Percentiles rank a stretch among this genome's conserved stretches.
Conservation (phyloP, 805 yeast species). For the Cyberlindnera euphorbiiphila region DNA sequence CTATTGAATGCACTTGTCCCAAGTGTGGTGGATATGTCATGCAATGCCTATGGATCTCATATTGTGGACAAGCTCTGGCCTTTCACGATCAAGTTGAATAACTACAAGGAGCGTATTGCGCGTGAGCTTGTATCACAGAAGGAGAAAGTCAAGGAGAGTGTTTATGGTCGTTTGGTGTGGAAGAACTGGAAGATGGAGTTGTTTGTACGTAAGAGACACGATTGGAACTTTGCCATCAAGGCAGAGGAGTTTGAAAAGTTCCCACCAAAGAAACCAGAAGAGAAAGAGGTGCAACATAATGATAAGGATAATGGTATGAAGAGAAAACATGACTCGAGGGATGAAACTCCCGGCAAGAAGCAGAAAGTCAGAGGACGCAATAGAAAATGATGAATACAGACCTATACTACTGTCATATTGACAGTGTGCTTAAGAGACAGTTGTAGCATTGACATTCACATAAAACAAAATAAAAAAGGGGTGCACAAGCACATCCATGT, state of each 20-base stretch:
- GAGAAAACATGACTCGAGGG: constrained; percentile 10
- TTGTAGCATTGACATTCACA: too few species aligned
- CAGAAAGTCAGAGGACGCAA: constrained; percentile 29
- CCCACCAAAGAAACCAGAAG: constrained; percentile 31
- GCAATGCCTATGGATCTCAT: constrained; percentile 90
- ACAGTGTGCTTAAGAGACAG: too few species aligned
- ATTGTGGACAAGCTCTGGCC: constrained; percentile 81
- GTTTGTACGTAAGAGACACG: constrained; percentile 66
- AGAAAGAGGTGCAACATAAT: constrained; percentile 7
- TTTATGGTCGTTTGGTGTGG: constrained; percentile 91
- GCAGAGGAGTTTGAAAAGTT: constrained; percentile 43
- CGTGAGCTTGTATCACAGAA: constrained; percentile 54
- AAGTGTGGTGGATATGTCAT: constrained; percentile 56
- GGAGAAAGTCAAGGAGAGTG: constrained; percentile 74
- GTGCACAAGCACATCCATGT: neutral
- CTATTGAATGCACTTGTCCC: constrained; percentile 63
- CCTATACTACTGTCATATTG: neutral
- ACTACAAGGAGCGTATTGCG: constrained; percentile 85
- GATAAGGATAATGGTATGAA: constrained; percentile 14
- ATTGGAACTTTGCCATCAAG: constrained; percentile 72
- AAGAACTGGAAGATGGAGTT: constrained; percentile 90
- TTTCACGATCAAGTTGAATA: constrained; percentile 71
- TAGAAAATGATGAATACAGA: constrained; percentile 23
- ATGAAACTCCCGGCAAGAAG: constrained; percentile 14
- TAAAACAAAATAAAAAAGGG: too few species aligned